A percentile compares a stretch with the other conserved stretches of the same genome.
These are phyloP conservation scores for Syzygium aromaticum DNA, from an alignment of 345 rosid genomes.

Conservation along the genomic window DNA sequence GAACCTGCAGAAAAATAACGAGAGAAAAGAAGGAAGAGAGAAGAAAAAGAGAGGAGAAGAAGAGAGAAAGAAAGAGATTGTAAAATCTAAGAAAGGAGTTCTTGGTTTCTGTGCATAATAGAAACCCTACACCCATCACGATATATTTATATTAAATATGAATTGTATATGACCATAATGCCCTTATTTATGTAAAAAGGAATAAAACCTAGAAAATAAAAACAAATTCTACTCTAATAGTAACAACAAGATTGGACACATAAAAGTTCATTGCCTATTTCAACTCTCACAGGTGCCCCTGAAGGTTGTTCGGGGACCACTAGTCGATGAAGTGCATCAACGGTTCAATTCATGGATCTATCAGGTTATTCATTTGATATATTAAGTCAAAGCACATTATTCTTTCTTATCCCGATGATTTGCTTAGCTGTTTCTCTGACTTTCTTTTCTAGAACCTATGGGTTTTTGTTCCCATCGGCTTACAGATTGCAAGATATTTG, in stretches of 20 bases:
- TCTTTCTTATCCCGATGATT: neutral
- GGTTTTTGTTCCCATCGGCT: neutral
- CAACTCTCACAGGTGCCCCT: slow-evolving; percentile 37
- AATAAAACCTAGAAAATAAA: too few relatives aligned
- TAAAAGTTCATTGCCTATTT: neutral
- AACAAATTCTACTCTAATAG: too few relatives aligned
- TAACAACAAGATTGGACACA: neutral
- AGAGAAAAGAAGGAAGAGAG: too few relatives aligned
- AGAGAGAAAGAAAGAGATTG: too few relatives aligned
- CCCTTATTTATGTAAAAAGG: too few relatives aligned
- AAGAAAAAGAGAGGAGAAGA: too few relatives aligned
- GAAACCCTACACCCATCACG: too few relatives aligned
- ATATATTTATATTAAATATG: too few relatives aligned
- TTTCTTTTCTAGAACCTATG: neutral
- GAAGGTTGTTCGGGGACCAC: slow-evolving; percentile 44
- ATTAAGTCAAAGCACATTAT: neutral
- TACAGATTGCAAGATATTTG: neutral
- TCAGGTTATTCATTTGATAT: slow-evolving; percentile 30
- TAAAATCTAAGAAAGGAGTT: too few relatives aligned
- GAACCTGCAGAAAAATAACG: too few relatives aligned
- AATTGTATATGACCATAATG: too few relatives aligned
- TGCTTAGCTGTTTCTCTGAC: neutral
- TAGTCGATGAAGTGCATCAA: slow-evolving; percentile 76
- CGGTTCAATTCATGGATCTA: slow-evolving; percentile 74
- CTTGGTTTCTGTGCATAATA: too few relatives aligned